A percentile compares a stretch with the other conserved stretches of the same genome.
phyloP scores from a whole-genome alignment of 1,284 basidiomycete genomes.

The Ceratobasidium sp. region DNA sequence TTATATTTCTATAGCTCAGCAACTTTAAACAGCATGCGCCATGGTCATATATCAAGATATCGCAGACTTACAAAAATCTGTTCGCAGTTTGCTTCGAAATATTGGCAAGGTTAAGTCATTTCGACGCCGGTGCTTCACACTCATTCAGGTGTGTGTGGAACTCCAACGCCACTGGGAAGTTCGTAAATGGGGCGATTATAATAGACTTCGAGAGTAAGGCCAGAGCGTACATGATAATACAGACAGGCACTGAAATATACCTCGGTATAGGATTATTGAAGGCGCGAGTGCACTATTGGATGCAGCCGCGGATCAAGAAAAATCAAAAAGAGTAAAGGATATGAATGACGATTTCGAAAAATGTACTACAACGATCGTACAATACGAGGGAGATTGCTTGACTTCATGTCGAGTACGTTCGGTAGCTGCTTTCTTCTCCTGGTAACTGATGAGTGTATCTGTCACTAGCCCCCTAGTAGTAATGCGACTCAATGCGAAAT shows the following conservation, averaged over 20 bases:
- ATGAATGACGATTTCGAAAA: not conserved
- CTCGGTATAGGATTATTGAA: not conserved
- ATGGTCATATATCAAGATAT: not conserved
- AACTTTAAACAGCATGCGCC: too few relatives aligned
- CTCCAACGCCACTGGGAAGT: not conserved
- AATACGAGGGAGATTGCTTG: not conserved
- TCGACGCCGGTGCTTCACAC: not conserved
- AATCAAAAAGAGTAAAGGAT: not conserved
- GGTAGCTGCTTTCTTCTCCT: too few relatives aligned
- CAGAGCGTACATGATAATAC: too few relatives aligned
- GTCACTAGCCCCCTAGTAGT: not conserved
- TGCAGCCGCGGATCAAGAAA: not conserved
- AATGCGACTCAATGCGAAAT: too few relatives aligned
- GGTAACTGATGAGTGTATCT: too few relatives aligned
- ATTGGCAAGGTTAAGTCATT: not conserved
- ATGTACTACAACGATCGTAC: not conserved
- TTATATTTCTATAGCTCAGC: too few relatives aligned
- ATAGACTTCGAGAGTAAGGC: not conserved
- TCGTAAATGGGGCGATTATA: not conserved
- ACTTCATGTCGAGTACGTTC: not conserved
- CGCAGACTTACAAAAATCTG: not conserved
- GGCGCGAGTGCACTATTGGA: not conserved
- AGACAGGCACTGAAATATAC: too few relatives aligned
- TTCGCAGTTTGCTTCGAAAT: not conserved
- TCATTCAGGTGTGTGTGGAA: not conserved